Evolutionary conservation across 2,329 filamentous ascomycete species (phyloP).

Genomic region (Colletotrichum sp.): DNA sequence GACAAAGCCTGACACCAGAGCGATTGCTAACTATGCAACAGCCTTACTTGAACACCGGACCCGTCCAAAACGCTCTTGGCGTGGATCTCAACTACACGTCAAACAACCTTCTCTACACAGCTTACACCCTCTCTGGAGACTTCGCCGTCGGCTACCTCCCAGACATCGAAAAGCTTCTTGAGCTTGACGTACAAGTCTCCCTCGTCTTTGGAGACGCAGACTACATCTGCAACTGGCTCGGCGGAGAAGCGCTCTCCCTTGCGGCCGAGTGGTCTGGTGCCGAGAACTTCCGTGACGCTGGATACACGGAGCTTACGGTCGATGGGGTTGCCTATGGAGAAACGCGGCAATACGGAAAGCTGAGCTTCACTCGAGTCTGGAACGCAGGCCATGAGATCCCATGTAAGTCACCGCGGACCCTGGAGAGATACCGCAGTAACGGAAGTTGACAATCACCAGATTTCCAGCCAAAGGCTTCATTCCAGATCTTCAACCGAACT

Average conservation of each 20-base stretch:
- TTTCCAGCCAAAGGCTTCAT: conserved; percentile 50
- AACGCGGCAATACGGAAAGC: conserved; percentile 70
- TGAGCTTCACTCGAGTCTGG: conserved; percentile 62
- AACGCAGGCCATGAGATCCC: conserved; percentile 52
- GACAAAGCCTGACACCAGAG: not conserved
- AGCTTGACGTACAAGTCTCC: conserved; percentile 58
- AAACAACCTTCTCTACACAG: conserved; percentile 3
- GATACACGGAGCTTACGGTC: conserved; percentile 68
- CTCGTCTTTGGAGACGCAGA: conserved; percentile 63
- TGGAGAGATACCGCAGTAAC: fast-evolving
- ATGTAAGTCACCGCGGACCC: not conserved
- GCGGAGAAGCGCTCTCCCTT: conserved; percentile 52
- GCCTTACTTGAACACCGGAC: conserved; percentile 13
- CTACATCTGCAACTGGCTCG: conserved; percentile 57
- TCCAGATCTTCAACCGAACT: conserved; percentile 54
- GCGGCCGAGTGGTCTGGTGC: conserved; percentile 66
- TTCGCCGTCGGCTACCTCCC: conserved; percentile 3
- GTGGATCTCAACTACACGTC: conserved; percentile 61
- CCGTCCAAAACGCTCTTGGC: conserved; percentile 64
- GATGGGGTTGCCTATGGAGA: conserved; percentile 65
- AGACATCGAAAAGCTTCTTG: conserved; percentile 42
- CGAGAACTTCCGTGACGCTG: conserved; percentile 61
- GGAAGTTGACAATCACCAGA: conserved; percentile 28
- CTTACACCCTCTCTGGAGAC: not conserved
- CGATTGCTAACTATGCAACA: not conserved